These are phyloP conservation scores for Boletus eberwhitei DNA, from an alignment of 768 basidiomycete species.

Conservation along the genomic window DNA sequence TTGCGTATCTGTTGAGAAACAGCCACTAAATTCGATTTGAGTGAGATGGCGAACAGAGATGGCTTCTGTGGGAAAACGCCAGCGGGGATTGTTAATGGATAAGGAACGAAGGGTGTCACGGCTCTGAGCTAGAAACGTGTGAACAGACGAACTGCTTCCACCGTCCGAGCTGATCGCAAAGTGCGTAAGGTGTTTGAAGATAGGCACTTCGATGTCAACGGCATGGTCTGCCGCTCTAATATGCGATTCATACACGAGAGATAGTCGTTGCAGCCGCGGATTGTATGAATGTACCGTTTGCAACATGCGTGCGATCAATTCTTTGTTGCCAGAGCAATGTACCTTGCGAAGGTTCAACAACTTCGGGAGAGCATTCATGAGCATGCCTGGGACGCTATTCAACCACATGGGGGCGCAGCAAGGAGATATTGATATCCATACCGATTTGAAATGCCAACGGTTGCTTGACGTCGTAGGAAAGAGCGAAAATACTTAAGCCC, in stretches of 20 bases:
- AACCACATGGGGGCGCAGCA: background rate
- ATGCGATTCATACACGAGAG: conserved; percentile 42
- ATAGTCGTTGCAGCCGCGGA: conserved; percentile 54
- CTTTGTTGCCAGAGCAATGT: conserved; percentile 55
- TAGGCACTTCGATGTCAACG: conserved; percentile 44
- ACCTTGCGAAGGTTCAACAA: conserved; percentile 56
- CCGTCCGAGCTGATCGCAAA: conserved; percentile 52
- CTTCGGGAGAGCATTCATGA: conserved; percentile 65
- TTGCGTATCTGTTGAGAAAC: conserved; percentile 47
- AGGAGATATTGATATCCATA: conserved; percentile 22
- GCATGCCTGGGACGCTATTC: conserved; percentile 46
- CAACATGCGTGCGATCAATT: conserved; percentile 51
- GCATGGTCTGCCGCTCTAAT: conserved; percentile 37
- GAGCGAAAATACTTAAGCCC: conserved; percentile 58
- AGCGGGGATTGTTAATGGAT: conserved; percentile 50
- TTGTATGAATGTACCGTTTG: conserved; percentile 48
- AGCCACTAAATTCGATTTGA: conserved; percentile 57
- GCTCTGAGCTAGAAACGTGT: conserved; percentile 52
- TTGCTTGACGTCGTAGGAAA: conserved; percentile 44
- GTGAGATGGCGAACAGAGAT: conserved; percentile 64
- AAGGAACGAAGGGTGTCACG: conserved; percentile 51
- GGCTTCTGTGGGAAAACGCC: conserved; percentile 53
- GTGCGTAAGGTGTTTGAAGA: conserved; percentile 55
- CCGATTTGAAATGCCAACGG: conserved; percentile 64
- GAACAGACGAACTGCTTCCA: conserved; percentile 37